Base-by-base conservation (phyloP, 441 rosid species). In the Hura crepitans region DNA sequence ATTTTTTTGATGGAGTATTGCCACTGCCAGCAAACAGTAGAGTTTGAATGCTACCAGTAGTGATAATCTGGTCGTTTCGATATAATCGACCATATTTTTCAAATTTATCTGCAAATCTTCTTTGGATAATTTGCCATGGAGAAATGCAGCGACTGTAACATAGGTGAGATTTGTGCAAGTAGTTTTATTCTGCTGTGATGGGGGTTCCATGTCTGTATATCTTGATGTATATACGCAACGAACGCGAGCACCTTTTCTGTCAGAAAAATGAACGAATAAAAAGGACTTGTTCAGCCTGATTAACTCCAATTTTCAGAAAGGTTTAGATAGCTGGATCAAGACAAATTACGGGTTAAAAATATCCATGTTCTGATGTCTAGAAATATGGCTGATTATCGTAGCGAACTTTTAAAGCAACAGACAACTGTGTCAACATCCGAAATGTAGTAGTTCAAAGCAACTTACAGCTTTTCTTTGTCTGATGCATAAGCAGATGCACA, bases 1-100 rank as follows among this genome's bases (percentile, higher is more conserved):
- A 95, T 80, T 95, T 95, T 86, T 95, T 95, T 56, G 98, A 95
- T 37, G 97, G 97, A 9, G 89, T 92, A 37, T 66, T 90, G 60
- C 98, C 99, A 3, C 80, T 89, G 30, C 99, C 99, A 0, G 70
- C 67, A 12, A 84, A 78, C 81, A 78, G 95, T 85, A 75, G 99
- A 75, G 98, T 91, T 65, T 95, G 72, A 82, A 45, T 18, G 69
- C 66, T 66, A 59, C 66, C 50, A 22, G 45, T 3, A 47, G 30
- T 45, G 54, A 50, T 43, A 42, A 42, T 45, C 25, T 51, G 22
- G 23, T 70, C 20, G 30, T 39, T 54, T 13, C 60, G 59, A 15
- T 27, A 23, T 62, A 58, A 61, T 45, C 35, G 63, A 77, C 75
- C 57, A 28, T 50, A 23, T 59, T 74, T 58, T 58, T 20, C 27